Conservation (phyloP, 2,329 filamentous ascomycete genomes). For the Emericellopsis atlantica region DNA sequence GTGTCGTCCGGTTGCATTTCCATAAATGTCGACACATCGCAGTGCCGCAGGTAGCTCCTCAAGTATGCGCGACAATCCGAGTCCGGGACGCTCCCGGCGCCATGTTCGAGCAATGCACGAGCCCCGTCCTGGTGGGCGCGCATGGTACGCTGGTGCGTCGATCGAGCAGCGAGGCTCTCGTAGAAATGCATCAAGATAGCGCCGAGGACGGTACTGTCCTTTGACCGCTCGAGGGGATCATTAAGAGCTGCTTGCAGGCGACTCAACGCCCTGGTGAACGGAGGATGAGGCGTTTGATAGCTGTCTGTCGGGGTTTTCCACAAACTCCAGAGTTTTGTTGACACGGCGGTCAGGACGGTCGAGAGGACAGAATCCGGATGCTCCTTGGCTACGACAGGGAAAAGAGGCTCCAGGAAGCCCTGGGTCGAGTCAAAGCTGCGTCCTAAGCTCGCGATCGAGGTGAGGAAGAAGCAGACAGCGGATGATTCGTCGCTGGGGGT, state of each 20-base stretch:
- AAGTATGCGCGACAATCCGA: constrained; percentile 6
- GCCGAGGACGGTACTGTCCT: constrained; percentile 6
- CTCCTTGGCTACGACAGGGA: constrained; percentile 5
- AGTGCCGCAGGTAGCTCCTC: constrained; percentile 5
- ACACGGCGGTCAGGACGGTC: constrained; percentile 6
- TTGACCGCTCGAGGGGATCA: constrained; percentile 5
- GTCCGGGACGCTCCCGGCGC: constrained; percentile 2
- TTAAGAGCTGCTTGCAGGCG: constrained; percentile 6
- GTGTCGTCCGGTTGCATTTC: constrained; percentile 4
- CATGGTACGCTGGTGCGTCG: constrained; percentile 3
- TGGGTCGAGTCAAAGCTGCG: constrained; percentile 7
- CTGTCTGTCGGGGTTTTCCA: constrained; percentile 5
- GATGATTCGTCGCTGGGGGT: constrained; percentile 6
- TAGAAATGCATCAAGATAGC: constrained; percentile 7
- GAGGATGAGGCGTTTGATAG: constrained; percentile 4
- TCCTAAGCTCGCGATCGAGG: constrained; percentile 5
- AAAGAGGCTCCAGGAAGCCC: constrained; percentile 6
- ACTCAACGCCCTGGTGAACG: constrained; percentile 4
- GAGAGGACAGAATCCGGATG: constrained; percentile 5
- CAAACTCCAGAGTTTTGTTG: constrained; percentile 6
- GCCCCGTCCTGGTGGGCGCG: constrained; percentile 7
- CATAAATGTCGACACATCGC: constrained; percentile 6
- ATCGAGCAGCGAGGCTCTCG: constrained; percentile 6
- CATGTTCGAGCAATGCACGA: constrained; percentile 6
- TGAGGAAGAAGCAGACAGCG: constrained; percentile 6